phyloP scores from a whole-genome alignment of 2,329 filamentous ascomycete species.

The Colletotrichum chlorophyti region DNA sequence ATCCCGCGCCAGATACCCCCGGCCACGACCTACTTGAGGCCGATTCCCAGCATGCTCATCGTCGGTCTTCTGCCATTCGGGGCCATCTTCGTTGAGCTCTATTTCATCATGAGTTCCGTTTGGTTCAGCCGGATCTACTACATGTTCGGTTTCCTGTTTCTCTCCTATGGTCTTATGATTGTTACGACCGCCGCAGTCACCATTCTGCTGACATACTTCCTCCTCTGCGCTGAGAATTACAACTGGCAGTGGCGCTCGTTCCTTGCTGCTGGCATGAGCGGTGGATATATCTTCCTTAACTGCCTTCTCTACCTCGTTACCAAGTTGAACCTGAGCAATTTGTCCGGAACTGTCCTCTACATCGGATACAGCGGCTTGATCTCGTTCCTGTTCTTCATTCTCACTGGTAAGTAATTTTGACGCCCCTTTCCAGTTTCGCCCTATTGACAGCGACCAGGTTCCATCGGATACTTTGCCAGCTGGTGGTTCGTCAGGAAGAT shows the following conservation, averaged over 20 bases:
- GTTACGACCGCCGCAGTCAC: conserved; percentile 93
- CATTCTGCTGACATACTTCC: conserved; percentile 92
- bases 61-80: conserved; percentile 94
- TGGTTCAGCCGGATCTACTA: conserved; percentile 99
- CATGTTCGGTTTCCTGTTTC: conserved; percentile 99
- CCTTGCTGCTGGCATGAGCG: conserved; percentile 87
- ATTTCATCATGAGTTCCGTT: conserved; percentile 99
- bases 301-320: conserved; percentile 90
- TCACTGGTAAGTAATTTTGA: conserved; percentile 82
- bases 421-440: neutral
- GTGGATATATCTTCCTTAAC: conserved; percentile 90
- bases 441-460: conserved; percentile 60
- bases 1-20: conserved; percentile 97
- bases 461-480: conserved; percentile 94
- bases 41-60: conserved; percentile 87
- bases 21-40: conserved; percentile 80
- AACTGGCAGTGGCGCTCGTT: conserved; percentile 99
- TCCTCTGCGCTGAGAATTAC: conserved; percentile 96
- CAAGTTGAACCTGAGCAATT: conserved; percentile 82
- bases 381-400: conserved; percentile 89
- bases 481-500: conserved; percentile 96
- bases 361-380: conserved; percentile 91
- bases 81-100: conserved; percentile 97
- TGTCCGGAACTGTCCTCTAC: conserved; percentile 90
- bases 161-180: conserved; percentile 97